Percentiles rank a stretch among this genome's conserved stretches.
Conservation (phyloP, 192 early-diverging fungal genomes). For the Gigaspora rosea region DNA sequence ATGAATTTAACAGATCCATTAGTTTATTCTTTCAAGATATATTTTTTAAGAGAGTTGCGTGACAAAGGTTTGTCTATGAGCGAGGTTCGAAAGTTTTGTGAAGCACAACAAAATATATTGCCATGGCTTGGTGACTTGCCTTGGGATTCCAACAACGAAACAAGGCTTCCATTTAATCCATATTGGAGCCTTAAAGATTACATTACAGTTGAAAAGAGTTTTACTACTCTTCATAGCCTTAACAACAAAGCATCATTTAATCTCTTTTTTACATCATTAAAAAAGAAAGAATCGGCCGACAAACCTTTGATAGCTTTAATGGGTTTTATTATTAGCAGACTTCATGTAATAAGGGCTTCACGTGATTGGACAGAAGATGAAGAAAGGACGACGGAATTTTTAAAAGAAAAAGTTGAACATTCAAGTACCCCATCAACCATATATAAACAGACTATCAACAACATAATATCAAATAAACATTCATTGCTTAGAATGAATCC, state of each 20-base stretch:
- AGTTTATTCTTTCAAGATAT: constrained; percentile 28
- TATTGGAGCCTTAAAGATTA: constrained; percentile 9
- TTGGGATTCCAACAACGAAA: constrained; percentile 14
- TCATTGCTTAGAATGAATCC: constrained; percentile 8
- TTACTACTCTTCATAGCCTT: neutral
- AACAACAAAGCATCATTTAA: neutral
- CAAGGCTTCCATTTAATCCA: constrained; percentile 27
- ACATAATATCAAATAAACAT: neutral
- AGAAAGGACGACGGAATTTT: neutral
- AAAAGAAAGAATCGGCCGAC: neutral
- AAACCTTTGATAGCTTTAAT: constrained; percentile 2
- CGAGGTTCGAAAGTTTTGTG: constrained; percentile 27
- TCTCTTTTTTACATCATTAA: neutral
- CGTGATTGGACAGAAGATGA: constrained; percentile 11
- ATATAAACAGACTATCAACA: constrained; percentile 3
- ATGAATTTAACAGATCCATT: constrained; percentile 3
- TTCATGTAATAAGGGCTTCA: constrained; percentile 22
- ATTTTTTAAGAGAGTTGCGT: constrained; percentile 29
- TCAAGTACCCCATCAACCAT: neutral
- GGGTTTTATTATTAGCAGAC: constrained; percentile 5
- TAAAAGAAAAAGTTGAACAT: neutral
- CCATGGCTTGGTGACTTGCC: constrained; percentile 20
- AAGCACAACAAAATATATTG: neutral
- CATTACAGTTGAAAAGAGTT: neutral
- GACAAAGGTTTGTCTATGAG: constrained; percentile 13